A percentile compares a stretch with the other conserved stretches of the same genome.
Conservation (phyloP, 1,139 yeast species). For the Candida pseudoviswanathii region DNA sequence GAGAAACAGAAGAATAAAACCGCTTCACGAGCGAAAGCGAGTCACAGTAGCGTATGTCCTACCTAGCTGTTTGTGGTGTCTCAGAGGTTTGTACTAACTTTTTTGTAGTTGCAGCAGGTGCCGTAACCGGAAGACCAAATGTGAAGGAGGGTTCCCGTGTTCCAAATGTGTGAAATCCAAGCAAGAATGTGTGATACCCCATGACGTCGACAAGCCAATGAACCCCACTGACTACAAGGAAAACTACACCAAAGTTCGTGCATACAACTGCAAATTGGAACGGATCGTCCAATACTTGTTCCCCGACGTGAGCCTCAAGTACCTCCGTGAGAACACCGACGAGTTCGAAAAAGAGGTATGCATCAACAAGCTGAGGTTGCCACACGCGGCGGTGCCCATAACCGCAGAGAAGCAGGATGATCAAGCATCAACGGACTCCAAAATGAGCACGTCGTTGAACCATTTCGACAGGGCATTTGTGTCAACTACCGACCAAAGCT, state of each 20-base stretch:
- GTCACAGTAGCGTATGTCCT: slow-evolving; percentile 18
- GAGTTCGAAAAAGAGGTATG: slow-evolving; percentile 17
- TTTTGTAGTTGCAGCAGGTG: slow-evolving; percentile 17
- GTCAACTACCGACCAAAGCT: slow-evolving; percentile 23
- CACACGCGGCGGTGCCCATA: slow-evolving; percentile 10
- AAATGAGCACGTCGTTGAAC: slow-evolving; percentile 9
- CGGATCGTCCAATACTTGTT: slow-evolving; percentile 17
- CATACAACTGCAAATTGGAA: slow-evolving; percentile 20
- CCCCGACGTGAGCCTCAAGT: slow-evolving; percentile 15
- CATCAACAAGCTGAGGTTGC: slow-evolving; percentile 10
- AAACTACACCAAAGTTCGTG: slow-evolving; percentile 9
- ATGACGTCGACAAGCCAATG: slow-evolving; percentile 9
- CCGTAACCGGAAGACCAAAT: slow-evolving; percentile 17
- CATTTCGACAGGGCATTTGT: slow-evolving; percentile 15
- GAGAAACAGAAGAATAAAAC: slow-evolving; percentile 16
- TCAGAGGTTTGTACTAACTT: not conserved
- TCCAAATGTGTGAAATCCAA: slow-evolving; percentile 14
- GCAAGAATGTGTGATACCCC: slow-evolving; percentile 14
- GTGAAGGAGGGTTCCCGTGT: slow-evolving; percentile 22
- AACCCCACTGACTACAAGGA: slow-evolving; percentile 15
- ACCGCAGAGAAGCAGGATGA: slow-evolving; percentile 2
- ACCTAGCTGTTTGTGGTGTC: not conserved
- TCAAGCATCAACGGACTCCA: not conserved
- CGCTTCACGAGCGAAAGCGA: slow-evolving; percentile 17
- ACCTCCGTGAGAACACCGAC: slow-evolving; percentile 18